Base-by-base conservation (phyloP, 2,329 filamentous ascomycete genomes). In the Fusarium sp. region DNA sequence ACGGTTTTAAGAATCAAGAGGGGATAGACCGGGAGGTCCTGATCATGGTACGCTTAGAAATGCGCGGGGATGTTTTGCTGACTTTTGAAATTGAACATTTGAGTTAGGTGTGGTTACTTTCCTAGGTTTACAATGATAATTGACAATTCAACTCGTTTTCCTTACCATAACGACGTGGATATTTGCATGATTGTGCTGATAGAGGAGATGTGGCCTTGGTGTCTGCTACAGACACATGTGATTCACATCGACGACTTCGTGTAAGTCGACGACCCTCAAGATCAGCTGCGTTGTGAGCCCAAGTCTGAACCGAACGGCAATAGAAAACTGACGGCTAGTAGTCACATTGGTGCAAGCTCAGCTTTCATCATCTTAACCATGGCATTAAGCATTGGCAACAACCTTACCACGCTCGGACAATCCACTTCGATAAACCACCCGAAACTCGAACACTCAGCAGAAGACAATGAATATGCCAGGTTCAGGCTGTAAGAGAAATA, bases 1-100 rank as follows among this genome's bases (percentile, higher is more conserved):
- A 49, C 53, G 1, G 44, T 60, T 5, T 31, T 65, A 5, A 46
- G 20, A 14, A 61, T 66, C 4, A 66, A 55, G n/a, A 63, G 36
- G 3, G 61, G 57, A 7, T 5, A 34, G 15, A 24, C 28, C 13
- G 26, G 48, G 31, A 7, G 6, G 34, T 14, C n/a, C 10, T 42
- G 34, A 36, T 17, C 34, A 31, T 13, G 14, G 34, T 36, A 17
- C 15, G 34, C 34, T 36, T 36, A 14, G 14, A 15, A 15, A 17
- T 17, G 34, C 14, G 34, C 14, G 17, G 17, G 34, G 34, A 14
- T 17, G 34, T 36, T 36, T 36, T 36, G 34, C 34, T 36, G 15
- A 36, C 34, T 36, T 36, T 36, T 7, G 17, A 36, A 10, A 36
- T 7, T 36, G 34, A 36, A 17, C 17, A 13, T 36, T 36, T 36